phyloP scores from a whole-genome alignment of 192 early-diverging fungal species.

The Umbelopsis vinacea region DNA sequence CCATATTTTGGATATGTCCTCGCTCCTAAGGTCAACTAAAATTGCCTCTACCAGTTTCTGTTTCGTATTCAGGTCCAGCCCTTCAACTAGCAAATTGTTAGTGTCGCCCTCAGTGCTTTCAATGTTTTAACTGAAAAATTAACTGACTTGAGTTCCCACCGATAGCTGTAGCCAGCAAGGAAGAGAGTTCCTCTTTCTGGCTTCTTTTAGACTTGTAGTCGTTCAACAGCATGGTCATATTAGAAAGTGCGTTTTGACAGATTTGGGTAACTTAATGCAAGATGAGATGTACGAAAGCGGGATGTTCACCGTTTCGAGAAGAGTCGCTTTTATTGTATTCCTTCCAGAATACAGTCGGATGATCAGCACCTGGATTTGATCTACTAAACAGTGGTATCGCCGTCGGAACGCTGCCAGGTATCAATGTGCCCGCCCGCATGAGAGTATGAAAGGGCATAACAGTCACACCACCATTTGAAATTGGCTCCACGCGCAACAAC shows the following conservation, averaged over 20 bases:
- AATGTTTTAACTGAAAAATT: neutral
- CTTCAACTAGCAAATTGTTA: neutral
- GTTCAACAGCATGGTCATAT: neutral
- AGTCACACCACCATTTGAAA: neutral
- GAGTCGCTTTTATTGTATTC: too few species aligned
- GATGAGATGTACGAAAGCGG: neutral
- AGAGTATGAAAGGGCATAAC: neutral
- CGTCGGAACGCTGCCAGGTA: too few species aligned
- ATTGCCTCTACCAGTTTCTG: neutral
- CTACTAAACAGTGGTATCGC: too few species aligned
- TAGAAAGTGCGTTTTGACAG: neutral
- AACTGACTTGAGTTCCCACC: neutral
- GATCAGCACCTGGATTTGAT: too few species aligned
- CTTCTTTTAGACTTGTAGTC: neutral
- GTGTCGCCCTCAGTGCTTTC: neutral
- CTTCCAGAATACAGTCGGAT: too few species aligned
- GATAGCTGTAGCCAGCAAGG: neutral
- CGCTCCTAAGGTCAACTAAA: neutral
- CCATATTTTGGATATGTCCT: neutral
- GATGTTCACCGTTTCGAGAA: neutral
- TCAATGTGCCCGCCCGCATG: too few species aligned
- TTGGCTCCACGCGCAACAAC: neutral
- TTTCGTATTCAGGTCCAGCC: constrained; percentile 9
- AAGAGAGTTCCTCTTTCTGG: neutral
- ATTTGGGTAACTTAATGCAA: too few species aligned